Base-by-base conservation (phyloP, 495 filamentous ascomycete genomes). In the Hypoxylon trugodes region DNA sequence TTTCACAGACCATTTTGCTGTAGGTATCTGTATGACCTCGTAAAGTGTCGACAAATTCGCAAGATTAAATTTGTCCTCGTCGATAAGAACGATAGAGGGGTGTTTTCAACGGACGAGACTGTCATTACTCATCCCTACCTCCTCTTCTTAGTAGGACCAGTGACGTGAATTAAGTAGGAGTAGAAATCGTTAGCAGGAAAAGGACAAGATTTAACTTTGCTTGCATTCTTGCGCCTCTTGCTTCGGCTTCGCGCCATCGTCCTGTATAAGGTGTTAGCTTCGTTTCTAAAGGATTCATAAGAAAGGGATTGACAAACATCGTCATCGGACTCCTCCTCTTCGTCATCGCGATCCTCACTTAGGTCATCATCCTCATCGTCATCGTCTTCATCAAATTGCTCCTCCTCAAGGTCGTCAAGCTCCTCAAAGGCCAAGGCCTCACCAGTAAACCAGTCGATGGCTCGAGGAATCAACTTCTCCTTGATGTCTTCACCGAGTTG, bases 401-500 rank as follows among this genome's bases (percentile, higher is more conserved):
- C 91, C 50, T 90, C 86, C 54, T 96, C 93, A 30, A 96, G 91
- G 57, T 96, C 93, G 50, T 94, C 91, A 4, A 97, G 69, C 70
- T 96, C 94, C 83, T 99, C 96, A 59, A 91, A 99, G 67, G 96
- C 95, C 62, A 98, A 87, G 52, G 96, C 96, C 79, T 99, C 95
- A 35, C 96, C 96, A 37, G 96, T 99, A 79, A 98, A 99, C 96
- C 96, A 99, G 77, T 98, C 96, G 70, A 99, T 94, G 13, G 96
- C 96, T 69, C 93, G 93, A 52, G 96, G 96, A 68, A 99, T 99
- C 57, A 99, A 84, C 79, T 99, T 99, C 84, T 99, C 96, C 82
- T 99, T 99, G 76, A 99, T 97, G 74, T 99, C 96, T 79, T 99
- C 96, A 52, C 96, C 96, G 41, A 99, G 90, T 76, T 97, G 94